Percentiles rank a stretch among this genome's conserved stretches.
Conservation (phyloP, 148 eudicot genomes). For the Arbutus unedo region DNA sequence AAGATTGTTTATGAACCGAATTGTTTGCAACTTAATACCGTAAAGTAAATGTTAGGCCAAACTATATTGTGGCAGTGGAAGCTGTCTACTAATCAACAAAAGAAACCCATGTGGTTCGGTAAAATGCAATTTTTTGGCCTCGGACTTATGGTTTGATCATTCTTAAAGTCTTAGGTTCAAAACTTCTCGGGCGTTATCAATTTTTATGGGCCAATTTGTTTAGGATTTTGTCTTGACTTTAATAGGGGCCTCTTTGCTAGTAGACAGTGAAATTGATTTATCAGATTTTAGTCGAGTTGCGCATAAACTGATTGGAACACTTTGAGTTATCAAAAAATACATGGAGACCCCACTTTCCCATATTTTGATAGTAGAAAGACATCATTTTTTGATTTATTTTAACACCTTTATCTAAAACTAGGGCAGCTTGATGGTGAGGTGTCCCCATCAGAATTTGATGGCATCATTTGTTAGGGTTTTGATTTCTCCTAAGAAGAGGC, state of each 20-base stretch:
- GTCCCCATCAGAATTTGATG: constrained; percentile 10
- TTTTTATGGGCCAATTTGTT: no score
- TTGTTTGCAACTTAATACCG: neutral
- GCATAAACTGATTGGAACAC: no score
- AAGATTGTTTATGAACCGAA: neutral
- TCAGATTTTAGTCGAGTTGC: no score
- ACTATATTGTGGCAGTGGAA: neutral
- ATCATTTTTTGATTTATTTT: neutral
- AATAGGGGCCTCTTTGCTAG: no score
- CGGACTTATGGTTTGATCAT: no score
- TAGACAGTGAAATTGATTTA: no score
- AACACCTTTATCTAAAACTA: neutral
- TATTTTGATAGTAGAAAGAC: no score
- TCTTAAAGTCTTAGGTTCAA: no score
- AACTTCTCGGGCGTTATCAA: no score
- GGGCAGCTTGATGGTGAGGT: constrained; percentile 11
- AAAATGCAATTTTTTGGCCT: neutral
- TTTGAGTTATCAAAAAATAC: no score
- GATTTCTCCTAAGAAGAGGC: neutral
- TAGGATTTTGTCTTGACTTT: no score
- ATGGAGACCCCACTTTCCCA: neutral
- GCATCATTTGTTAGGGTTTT: neutral
- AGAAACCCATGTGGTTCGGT: neutral
- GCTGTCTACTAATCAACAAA: neutral
- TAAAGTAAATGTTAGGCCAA: neutral